These are phyloP conservation scores for Poa pratensis DNA, from an alignment of 176 grass and related monocot species.

Conservation along the genomic window DNA sequence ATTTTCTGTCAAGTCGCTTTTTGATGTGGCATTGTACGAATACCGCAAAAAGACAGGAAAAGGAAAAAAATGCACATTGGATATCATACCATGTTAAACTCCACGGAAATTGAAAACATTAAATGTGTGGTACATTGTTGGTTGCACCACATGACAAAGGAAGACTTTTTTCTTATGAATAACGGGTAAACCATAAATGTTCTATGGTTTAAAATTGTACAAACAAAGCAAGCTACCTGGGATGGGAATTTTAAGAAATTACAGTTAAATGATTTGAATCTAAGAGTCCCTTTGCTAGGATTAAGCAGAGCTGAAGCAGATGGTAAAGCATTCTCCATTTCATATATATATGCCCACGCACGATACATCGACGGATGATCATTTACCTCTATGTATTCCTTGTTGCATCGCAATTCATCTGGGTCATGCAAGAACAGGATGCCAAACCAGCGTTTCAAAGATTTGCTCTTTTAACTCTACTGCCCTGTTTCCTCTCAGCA, in stretches of 20 bases:
- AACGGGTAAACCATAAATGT: no score
- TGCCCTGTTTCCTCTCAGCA: not conserved
- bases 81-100: not conserved
- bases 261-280: not conserved
- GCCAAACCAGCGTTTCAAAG: not conserved
- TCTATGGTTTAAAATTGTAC: not conserved
- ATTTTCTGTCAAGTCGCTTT: not conserved
- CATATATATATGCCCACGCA: not conserved
- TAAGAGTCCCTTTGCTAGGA: not conserved
- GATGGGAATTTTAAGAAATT: no score
- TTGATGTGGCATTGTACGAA: not conserved
- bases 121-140: not conserved
- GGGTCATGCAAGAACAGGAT: not conserved
- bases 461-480: not conserved
- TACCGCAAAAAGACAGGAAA: not conserved
- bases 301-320: not conserved
- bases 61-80: no score
- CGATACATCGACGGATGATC: slow-evolving; percentile 4
- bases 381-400: slow-evolving; percentile 26
- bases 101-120: not conserved
- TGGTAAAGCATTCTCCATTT: not conserved
- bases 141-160: no score
- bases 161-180: not conserved
- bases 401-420: slow-evolving; percentile 16
- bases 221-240: not conserved